phyloP scores from a whole-genome alignment of 2,329 filamentous ascomycete genomes.

The Aspergillus luchuensis region DNA sequence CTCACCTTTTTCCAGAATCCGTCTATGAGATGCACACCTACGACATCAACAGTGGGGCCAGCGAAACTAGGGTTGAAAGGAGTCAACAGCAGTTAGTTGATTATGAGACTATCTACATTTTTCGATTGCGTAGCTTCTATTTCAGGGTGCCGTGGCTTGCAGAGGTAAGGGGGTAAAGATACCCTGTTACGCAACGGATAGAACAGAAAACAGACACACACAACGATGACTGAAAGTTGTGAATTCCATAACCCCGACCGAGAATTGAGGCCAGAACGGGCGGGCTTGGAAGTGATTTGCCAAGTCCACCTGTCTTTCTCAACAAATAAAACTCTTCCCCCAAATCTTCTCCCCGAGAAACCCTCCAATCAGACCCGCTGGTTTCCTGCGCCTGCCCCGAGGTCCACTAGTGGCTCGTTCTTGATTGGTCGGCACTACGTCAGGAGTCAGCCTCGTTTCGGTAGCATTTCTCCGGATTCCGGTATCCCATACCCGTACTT shows the following conservation, averaged over 20 bases:
- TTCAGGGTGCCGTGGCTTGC: neutral
- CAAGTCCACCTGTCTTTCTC: neutral
- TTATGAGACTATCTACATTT: no score
- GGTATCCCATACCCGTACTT: neutral
- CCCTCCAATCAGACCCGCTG: neutral
- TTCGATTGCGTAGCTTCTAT: no score
- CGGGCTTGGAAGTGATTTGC: neutral
- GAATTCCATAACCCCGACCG: neutral
- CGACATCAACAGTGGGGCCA: neutral
- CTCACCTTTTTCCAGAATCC: neutral
- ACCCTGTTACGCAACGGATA: neutral
- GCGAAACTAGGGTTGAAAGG: neutral
- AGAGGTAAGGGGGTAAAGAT: neutral
- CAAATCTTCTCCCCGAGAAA: no score
- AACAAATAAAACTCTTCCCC: neutral
- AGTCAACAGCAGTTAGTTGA: neutral
- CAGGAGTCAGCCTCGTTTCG: conserved; percentile 3
- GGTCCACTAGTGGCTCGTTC: neutral
- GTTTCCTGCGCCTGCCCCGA: neutral
- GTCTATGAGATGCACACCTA: neutral
- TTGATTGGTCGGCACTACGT: neutral
- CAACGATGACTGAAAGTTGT: neutral
- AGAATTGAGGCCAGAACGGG: neutral
- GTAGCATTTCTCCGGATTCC: neutral
- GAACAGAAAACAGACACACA: neutral